These are phyloP conservation scores for Roridomyces roridus DNA, from an alignment of 768 basidiomycete species.

Conservation along the genomic window DNA sequence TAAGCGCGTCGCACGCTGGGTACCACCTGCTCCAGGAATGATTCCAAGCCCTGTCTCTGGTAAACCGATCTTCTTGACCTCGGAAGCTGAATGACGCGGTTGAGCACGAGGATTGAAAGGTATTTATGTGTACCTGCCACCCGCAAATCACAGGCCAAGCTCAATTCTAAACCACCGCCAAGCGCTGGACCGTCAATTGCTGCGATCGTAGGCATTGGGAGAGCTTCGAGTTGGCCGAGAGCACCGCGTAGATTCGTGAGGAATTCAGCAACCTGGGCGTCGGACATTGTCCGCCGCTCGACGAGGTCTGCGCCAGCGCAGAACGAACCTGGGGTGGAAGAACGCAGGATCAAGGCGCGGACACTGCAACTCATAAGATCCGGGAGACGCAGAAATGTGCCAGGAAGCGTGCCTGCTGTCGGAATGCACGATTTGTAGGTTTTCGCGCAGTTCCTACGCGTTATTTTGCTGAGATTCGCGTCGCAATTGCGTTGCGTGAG, in stretches of 20 bases:
- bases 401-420: conserved; percentile 60
- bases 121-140: conserved; percentile 76
- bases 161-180: conserved; percentile 90
- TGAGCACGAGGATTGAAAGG: not conserved
- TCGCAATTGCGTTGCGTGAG: not conserved
- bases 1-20: conserved; percentile 80
- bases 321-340: conserved; percentile 78
- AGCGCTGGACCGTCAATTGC: conserved; percentile 94
- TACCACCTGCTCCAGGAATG: conserved; percentile 91
- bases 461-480: not conserved
- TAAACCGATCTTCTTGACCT: conserved; percentile 85
- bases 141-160: conserved; percentile 88
- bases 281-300: conserved; percentile 86
- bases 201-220: conserved; percentile 89
- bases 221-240: conserved; percentile 75
- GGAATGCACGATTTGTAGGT: conserved; percentile 68
- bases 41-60: conserved; percentile 83
- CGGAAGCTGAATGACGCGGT: conserved; percentile 16
- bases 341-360: conserved; percentile 84
- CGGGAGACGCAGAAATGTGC: conserved; percentile 2
- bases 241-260: conserved; percentile 76
- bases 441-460: conserved; percentile 71
- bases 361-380: conserved; percentile 47
- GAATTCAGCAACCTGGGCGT: conserved; percentile 76
- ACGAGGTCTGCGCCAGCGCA: conserved; percentile 92